phyloP scores from a whole-genome alignment of 148 eudicot genomes.

The Heliosperma pusillum region DNA sequence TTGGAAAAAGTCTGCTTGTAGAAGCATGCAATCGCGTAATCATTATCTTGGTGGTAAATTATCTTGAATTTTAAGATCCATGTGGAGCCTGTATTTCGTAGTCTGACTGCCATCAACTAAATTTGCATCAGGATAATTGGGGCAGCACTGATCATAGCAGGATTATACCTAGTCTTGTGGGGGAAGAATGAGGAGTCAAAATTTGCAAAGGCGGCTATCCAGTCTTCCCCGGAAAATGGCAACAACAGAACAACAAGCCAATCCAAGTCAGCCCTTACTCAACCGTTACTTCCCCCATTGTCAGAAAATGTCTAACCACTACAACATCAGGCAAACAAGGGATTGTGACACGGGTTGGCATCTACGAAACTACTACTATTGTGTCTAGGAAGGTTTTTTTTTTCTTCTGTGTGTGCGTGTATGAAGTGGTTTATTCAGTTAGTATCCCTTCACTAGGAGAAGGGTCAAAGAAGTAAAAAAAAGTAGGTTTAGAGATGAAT shows the following conservation, averaged over 20 bases:
- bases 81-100: neutral
- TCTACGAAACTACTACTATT: constrained; percentile 28
- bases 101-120: constrained; percentile 15
- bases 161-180: constrained; percentile 89
- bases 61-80: neutral
- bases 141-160: constrained; percentile 82
- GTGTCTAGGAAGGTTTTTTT: constrained; percentile 18
- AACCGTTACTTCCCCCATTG: constrained; percentile 74
- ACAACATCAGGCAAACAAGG: constrained; percentile 1
- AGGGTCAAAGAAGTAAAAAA: constrained; percentile 26
- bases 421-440: constrained; percentile 26
- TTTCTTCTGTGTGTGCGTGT: constrained; percentile 18
- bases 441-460: constrained; percentile 38
- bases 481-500: constrained; percentile 30
- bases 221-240: constrained; percentile 48
- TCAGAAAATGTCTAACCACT: constrained; percentile 55
- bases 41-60: neutral
- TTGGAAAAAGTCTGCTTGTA: neutral
- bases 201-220: constrained; percentile 58
- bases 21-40: neutral
- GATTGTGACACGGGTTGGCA: constrained; percentile 15
- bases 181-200: constrained; percentile 85
- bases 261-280: constrained; percentile 64
- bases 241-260: constrained; percentile 45
- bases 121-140: constrained; percentile 73